Conservation (phyloP, 441 rosid genomes). For the Erodium chrysanthum region DNA sequence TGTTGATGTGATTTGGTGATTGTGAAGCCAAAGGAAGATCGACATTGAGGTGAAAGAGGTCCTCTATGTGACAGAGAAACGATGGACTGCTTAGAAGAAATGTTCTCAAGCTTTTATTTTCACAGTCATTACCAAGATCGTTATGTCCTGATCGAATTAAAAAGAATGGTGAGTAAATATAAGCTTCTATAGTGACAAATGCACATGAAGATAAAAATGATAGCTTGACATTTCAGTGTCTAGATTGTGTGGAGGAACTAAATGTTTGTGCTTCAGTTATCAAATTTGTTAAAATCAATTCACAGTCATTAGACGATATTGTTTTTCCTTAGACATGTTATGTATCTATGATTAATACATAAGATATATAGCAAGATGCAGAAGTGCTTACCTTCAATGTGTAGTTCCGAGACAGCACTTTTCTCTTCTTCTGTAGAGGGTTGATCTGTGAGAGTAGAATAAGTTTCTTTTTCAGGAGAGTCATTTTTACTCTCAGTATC, state of each 20-base stretch:
- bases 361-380: not conserved
- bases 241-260: too few species aligned
- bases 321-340: too few species aligned
- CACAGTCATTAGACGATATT: too few species aligned
- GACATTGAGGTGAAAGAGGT: slow-evolving; percentile 34
- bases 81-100: slow-evolving; percentile 36
- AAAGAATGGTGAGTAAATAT: not conserved
- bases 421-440: slow-evolving; percentile 22
- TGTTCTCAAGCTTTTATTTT: slow-evolving; percentile 14
- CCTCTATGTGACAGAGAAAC: slow-evolving; percentile 39
- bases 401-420: slow-evolving; percentile 26
- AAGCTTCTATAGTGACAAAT: slow-evolving; percentile 1
- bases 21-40: slow-evolving; percentile 20
- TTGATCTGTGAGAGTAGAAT: slow-evolving; percentile 7
- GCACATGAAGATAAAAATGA: too few species aligned
- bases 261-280: too few species aligned
- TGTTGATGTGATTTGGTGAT: slow-evolving; percentile 12
- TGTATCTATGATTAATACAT: not conserved
- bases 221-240: too few species aligned
- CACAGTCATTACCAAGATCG: slow-evolving; percentile 2
- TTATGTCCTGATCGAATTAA: slow-evolving; percentile 27
- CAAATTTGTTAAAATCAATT: too few species aligned
- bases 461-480: slow-evolving; percentile 16
- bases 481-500: slow-evolving; percentile 17
- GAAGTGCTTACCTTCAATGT: slow-evolving; percentile 38